Base-by-base conservation (phyloP, 768 basidiomycete genomes). In the Russula olivacea region DNA sequence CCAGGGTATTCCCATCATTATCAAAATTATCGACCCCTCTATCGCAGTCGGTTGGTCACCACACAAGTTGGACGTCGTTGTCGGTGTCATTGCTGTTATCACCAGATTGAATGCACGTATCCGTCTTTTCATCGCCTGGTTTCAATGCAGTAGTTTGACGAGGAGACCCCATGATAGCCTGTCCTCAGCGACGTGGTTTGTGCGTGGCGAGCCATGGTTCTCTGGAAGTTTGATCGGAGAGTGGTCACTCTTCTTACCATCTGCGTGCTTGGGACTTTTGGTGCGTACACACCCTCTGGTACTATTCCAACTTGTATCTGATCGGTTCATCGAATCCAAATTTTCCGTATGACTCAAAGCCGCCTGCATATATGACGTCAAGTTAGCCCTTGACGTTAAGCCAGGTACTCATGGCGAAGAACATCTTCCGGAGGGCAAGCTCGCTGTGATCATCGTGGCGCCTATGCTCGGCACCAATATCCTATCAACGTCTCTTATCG, bases 101-200 rank as follows among this genome's bases (percentile, higher is more conserved):
- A 60, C 30, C 5, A 34, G 54, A 47, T 34, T 60, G 17, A 64
- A 64, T 48, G 63, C 11, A 60, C 5, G 63, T 60, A 30, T 51
- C 28, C 25, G 5, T 25, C 17, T 40, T 8, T 32, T n/a, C n/a
- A 9, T 49, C 47, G 21, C 36, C 40, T 19, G 9, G 34, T 36
- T 23, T 17, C 40, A 11, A n/a, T 51, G n/a, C 28, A 9, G 9
- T 25, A 15, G 2, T 23, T 4, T 55, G 21, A 50, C 38, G 58
- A 55, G 41, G 30, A 14, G 10, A 30, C 15, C 17, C 10, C 38
- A 7, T 15, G 1, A 15, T 34, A 64, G 63, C 63, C 63, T 23
- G 11, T 59, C n/a, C 54, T 64, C 23, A 60, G 63, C 25, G 63
- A 64, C n/a, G 47, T 64, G 14, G 63, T 64, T n/a, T 64, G 63